Percentiles rank a stretch among this genome's conserved stretches.
Conservation (phyloP, 495 filamentous ascomycete species). For the Aspergillus haitiensis region DNA sequence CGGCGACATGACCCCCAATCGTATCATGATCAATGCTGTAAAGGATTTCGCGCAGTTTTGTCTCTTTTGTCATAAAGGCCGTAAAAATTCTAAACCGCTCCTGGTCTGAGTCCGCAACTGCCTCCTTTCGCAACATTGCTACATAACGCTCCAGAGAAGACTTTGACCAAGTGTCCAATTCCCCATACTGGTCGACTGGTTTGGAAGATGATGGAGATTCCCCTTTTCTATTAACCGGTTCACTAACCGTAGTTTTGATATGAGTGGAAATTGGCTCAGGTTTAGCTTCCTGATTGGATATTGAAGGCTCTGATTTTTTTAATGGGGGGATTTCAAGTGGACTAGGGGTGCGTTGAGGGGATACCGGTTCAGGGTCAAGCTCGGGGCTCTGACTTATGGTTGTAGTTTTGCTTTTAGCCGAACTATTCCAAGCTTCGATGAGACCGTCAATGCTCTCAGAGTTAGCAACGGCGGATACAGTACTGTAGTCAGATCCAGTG, state of each 20-base stretch:
- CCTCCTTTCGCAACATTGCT: slow-evolving; percentile 55
- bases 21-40: slow-evolving; percentile 50
- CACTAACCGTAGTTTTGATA: slow-evolving; percentile 3
- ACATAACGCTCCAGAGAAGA: slow-evolving; percentile 54
- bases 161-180: slow-evolving; percentile 54
- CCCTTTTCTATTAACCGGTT: slow-evolving; percentile 10
- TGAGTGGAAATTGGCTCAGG: not conserved
- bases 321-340: slow-evolving; percentile 20
- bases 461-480: slow-evolving; percentile 24
- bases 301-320: slow-evolving; percentile 12
- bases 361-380: not conserved
- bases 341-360: slow-evolving; percentile 17
- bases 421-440: slow-evolving; percentile 45
- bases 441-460: slow-evolving; percentile 47
- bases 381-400: slow-evolving; percentile 4
- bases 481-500: slow-evolving; percentile 26
- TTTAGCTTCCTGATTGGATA: slow-evolving; percentile 5
- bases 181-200: slow-evolving; percentile 44
- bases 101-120: slow-evolving; percentile 48
- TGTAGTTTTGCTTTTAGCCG: slow-evolving; percentile 19
- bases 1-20: slow-evolving; percentile 14
- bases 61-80: slow-evolving; percentile 52
- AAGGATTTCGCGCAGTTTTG: slow-evolving; percentile 52
- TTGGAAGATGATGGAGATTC: slow-evolving; percentile 15
- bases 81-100: slow-evolving; percentile 55